Evolutionary conservation across 768 basidiomycete species (phyloP).

Genomic region (Panaeolus cyanescens): DNA sequence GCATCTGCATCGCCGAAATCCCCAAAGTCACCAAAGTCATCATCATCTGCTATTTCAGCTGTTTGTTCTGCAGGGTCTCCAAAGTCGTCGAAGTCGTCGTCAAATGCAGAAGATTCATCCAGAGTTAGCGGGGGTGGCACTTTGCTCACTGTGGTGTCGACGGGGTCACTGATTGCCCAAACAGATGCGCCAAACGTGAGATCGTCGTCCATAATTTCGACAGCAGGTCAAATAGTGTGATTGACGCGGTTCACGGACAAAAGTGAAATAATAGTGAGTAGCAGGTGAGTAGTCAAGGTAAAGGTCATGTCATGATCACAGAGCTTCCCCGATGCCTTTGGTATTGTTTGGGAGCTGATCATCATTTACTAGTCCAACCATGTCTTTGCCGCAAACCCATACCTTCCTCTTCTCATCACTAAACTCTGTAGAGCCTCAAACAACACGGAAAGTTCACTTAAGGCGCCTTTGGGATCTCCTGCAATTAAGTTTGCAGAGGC

Average conservation of each 20-base stretch:
- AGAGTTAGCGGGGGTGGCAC: slow-evolving; percentile 20
- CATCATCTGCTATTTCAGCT: slow-evolving; percentile 53
- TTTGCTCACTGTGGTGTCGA: slow-evolving; percentile 25
- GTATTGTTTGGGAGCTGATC: slow-evolving; percentile 26
- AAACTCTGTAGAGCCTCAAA: slow-evolving; percentile 47
- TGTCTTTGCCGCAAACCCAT: slow-evolving; percentile 34
- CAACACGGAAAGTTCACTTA: slow-evolving; percentile 70
- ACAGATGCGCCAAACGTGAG: slow-evolving; percentile 72
- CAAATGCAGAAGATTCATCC: slow-evolving; percentile 29
- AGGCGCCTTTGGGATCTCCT: slow-evolving; percentile 75
- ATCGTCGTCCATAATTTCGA: slow-evolving; percentile 64
- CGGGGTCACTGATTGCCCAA: slow-evolving; percentile 57
- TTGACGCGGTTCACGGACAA: not conserved
- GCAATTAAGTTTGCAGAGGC: slow-evolving; percentile 67
- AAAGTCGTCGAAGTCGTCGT: slow-evolving; percentile 67
- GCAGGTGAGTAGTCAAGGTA: slow-evolving; percentile 13
- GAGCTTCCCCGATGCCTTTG: slow-evolving; percentile 22
- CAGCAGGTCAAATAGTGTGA: not conserved
- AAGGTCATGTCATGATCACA: slow-evolving; percentile 9
- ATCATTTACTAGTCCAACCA: slow-evolving; percentile 12
- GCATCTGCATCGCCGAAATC: slow-evolving; percentile 75
- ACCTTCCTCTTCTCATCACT: slow-evolving; percentile 65
- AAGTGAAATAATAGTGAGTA: not conserved
- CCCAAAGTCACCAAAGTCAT: slow-evolving; percentile 87
- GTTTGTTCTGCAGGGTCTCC: slow-evolving; percentile 45